Conservation (phyloP, 2,329 filamentous ascomycete genomes). For the Epichloe sp. region DNA sequence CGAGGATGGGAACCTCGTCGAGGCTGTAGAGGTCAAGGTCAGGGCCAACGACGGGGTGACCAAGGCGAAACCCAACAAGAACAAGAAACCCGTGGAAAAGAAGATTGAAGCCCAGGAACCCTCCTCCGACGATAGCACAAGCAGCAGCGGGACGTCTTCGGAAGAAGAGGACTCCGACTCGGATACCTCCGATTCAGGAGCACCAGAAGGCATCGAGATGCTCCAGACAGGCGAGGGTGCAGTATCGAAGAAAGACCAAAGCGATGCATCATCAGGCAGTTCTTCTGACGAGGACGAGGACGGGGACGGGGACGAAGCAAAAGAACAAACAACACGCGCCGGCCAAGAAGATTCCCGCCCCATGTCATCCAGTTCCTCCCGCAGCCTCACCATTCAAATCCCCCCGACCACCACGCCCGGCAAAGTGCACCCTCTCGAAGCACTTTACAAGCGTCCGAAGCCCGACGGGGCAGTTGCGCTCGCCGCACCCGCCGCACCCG, state of each 20-base stretch:
- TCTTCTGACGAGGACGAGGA: constrained; percentile 10
- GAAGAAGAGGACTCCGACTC: constrained; percentile 19
- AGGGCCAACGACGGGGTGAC: constrained; percentile 4
- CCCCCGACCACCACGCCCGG: constrained; percentile 36
- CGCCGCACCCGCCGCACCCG: constrained; percentile 16
- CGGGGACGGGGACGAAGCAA: not conserved
- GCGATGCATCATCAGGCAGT: constrained; percentile 3
- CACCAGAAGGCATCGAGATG: constrained; percentile 8
- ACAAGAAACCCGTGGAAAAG: constrained; percentile 10
- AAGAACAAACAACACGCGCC: constrained; percentile 11
- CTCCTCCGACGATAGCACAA: constrained; percentile 22
- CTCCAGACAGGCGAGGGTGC: constrained; percentile 9
- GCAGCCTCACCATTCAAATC: constrained; percentile 42
- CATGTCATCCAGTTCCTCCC: constrained; percentile 35
- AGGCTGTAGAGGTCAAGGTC: constrained; percentile 34
- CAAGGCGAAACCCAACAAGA: constrained; percentile 10
- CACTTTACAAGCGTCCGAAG: constrained; percentile 69
- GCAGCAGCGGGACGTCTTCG: constrained; percentile 26
- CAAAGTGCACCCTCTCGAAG: constrained; percentile 72
- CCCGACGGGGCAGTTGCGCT: constrained; percentile 22
- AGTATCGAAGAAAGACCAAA: constrained; percentile 9
- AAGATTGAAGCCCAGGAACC: not conserved
- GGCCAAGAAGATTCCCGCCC: constrained; percentile 12
- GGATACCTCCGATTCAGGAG: constrained; percentile 15
- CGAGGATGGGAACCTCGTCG: constrained; percentile 61